Base-by-base conservation (phyloP, 73 alveolate species). In the Loxodes magnus region DNA sequence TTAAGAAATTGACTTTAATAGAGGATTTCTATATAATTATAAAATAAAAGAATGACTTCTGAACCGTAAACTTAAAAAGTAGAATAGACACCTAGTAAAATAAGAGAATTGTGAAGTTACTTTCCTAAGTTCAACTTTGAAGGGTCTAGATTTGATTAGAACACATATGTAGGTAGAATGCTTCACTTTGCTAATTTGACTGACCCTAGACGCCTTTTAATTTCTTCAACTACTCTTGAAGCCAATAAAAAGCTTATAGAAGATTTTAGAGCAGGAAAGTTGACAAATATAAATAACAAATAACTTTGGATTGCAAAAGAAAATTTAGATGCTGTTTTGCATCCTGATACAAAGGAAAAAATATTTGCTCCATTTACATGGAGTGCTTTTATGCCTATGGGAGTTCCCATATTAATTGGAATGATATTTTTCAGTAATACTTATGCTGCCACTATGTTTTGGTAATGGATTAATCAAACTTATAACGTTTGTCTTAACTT, bases 391-490 rank as follows among this genome's bases (percentile, higher is more conserved):
- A 67, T 36, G 7, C 61, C 74, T 3, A 43, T 53, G 29, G 68
- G 68, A 37, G 28, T 74, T 3, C 88, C 88, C 0, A 74, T 74
- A 12, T 28, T 57, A 56, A 43, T 68, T 26, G 88, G 88, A 12
- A 74, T 74, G 88, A 58, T 74, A n/a, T 27, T 74, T 49, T 38
- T 72, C 0, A 42, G 54, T 19, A 72, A 67, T 10, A 74, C 88
- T 4, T 62, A 66, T 0, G 29, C 43, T 43, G 55, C 37, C 60
- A 68, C 65, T 20, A 56, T 63, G 15, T 50, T 74, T 38, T 74
- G 82, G 82, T 74, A 74, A 46, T 61, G 69, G 64, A 39, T 60
- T 36, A 74, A 74, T 44, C 66, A 74, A 56, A 68, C 82, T 25
- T 46, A 65, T 59, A 74, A 74, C 43, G 88, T 77, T 9, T 76